Evolutionary conservation across 1,139 yeast species (phyloP), one percentile per base, ranked within the genome.

Genomic region (Pichia sp.): DNA sequence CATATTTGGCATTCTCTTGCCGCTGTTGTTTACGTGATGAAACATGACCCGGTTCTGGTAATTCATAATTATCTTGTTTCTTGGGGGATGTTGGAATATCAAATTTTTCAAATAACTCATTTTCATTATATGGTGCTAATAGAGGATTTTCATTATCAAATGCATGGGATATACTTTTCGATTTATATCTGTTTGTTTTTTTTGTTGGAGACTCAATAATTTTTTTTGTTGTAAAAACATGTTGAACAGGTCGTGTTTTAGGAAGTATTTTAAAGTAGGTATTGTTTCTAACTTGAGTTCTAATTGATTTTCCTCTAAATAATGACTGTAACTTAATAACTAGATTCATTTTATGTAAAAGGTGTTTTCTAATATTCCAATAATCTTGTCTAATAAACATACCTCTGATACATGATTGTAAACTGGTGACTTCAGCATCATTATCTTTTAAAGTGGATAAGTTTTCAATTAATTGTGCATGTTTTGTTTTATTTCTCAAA

Each of bases 351-450:
- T 53, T 46, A 21, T 39, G 38, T 1, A 53, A 31, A 10, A 57
- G 34, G 19, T 15, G 23, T 29, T 45, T 53, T 33, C 55, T 47
- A 11, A 43, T 29, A 8, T 43, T 37, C 37, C 51, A 48, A 5
- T 46, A 38, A 18, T 38, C 39, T 22, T 49, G 45, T 41, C 65
- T 53, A 6, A 51, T 19, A 6, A 38, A 24, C 14, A 50, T 46
- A 6, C 65, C 65, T 48, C 69, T 60, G 2, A 63, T 48, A 4
- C 48, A 37, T 5, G 65, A 47, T 48, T 72, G 76, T 1, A 69
- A 42, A 4, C 37, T 37, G 13, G 56, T 27, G 15, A 43, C 50
- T n/a, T 55, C 57, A 1, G 45, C 39, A 33, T 59, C 60, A 42
- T 64, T 56, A 16, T 57, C 18, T 3, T 28, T 29, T 16, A 45